Conservation (phyloP, 805 yeast genomes). For the Metschnikowia similis region DNA sequence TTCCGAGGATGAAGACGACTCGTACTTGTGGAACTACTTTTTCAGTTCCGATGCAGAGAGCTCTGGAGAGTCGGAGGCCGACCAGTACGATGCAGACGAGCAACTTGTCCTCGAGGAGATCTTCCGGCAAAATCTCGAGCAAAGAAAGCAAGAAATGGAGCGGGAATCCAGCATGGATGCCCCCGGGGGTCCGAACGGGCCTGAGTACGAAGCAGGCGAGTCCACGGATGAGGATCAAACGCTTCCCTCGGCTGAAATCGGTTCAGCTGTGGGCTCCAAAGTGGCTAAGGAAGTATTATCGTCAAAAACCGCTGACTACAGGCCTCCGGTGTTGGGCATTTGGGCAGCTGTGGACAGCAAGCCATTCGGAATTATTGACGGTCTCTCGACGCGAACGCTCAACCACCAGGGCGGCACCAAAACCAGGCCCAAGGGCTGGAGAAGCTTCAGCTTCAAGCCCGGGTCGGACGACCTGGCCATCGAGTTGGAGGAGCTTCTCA, state of each 20-base stretch:
- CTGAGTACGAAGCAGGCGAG: slow-evolving; percentile 63
- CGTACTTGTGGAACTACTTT: slow-evolving; percentile 72
- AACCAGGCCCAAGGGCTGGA: slow-evolving; percentile 19
- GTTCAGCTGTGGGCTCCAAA: slow-evolving; percentile 56
- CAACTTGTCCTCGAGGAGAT: slow-evolving; percentile 20
- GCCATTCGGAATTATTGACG: slow-evolving; percentile 93
- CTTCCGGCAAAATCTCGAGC: slow-evolving; percentile 23
- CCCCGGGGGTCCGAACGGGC: slow-evolving; percentile 32
- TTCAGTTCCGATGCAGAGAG: slow-evolving; percentile 44
- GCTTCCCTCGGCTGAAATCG: slow-evolving; percentile 63
- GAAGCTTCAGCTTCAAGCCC: slow-evolving; percentile 18
- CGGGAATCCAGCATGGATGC: slow-evolving; percentile 13
- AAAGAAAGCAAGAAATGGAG: slow-evolving; percentile 11
- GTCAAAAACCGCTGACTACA: slow-evolving; percentile 73
- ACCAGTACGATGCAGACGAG: slow-evolving; percentile 20
- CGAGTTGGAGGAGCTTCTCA: slow-evolving; percentile 74
- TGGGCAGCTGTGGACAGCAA: slow-evolving; percentile 78
- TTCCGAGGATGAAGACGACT: slow-evolving; percentile 57
- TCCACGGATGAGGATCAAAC: slow-evolving; percentile 92
- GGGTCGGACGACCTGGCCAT: slow-evolving; percentile 35
- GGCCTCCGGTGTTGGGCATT: slow-evolving; percentile 91
- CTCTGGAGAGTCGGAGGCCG: slow-evolving; percentile 22
- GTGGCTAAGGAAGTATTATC: slow-evolving; percentile 93
- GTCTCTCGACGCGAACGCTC: slow-evolving; percentile 82
- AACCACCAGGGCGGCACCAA: slow-evolving; percentile 21